These are phyloP conservation scores for Neltuma alba DNA, from an alignment of 306 rosid species.

Conservation along the genomic window DNA sequence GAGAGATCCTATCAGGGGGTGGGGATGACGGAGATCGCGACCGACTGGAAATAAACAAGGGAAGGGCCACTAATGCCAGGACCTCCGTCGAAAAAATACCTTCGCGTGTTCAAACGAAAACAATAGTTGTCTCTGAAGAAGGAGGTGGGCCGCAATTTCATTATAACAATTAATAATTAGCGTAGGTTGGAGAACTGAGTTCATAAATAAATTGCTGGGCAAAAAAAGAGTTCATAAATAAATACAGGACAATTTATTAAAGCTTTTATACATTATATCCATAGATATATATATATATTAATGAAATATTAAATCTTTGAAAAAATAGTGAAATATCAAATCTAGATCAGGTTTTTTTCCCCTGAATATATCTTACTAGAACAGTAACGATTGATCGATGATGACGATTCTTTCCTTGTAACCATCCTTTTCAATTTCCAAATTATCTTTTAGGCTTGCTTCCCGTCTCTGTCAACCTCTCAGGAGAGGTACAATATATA, in stretches of 20 bases:
- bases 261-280: neutral
- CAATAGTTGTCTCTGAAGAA: neutral
- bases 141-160: neutral
- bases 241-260: neutral
- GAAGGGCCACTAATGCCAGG: neutral
- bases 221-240: no score
- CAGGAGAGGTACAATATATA: no score
- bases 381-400: no score
- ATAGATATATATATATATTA: neutral
- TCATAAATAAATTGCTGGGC: no score
- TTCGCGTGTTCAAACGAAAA: neutral
- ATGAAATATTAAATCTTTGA: no score
- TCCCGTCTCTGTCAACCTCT: neutral
- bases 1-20: neutral
- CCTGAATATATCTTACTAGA: no score
- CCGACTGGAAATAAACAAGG: neutral
- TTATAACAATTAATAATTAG: neutral
- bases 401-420: neutral
- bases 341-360: no score
- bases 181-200: neutral
- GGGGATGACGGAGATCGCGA: slow-evolving; percentile 37
- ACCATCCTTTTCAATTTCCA: neutral
- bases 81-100: neutral
- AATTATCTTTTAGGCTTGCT: neutral
- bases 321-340: no score